phyloP scores from a whole-genome alignment of 192 early-diverging fungal genomes.

The Coemansia sp. region DNA sequence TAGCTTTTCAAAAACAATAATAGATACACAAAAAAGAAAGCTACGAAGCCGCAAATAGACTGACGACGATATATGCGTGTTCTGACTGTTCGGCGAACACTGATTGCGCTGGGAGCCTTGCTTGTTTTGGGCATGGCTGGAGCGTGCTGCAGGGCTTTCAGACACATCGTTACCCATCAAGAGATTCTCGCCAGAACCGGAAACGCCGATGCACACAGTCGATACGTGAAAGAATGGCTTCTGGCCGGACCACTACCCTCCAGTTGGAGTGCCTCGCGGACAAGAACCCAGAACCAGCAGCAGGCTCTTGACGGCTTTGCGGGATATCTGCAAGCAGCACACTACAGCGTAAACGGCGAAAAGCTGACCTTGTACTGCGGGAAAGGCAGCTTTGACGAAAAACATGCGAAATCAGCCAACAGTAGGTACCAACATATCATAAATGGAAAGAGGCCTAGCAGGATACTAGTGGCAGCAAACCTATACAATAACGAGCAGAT shows the following conservation, averaged over 20 bases:
- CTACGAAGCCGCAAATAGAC: no score
- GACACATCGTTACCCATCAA: neutral
- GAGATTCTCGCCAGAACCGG: neutral
- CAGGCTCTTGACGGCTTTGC: slow-evolving; percentile 11
- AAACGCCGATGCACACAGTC: neutral
- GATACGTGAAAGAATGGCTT: neutral
- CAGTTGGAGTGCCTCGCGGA: neutral
- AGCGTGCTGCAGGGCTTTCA: neutral
- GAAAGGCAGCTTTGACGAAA: slow-evolving; percentile 17
- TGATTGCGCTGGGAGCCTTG: neutral
- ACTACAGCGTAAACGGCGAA: slow-evolving; percentile 25
- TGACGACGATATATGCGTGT: neutral
- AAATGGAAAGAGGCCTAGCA: neutral
- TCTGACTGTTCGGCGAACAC: neutral
- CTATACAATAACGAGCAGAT: slow-evolving; percentile 47
- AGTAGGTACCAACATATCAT: slow-evolving; percentile 20
- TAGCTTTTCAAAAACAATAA: no score
- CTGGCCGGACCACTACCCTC: neutral
- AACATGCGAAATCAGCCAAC: slow-evolving; percentile 15
- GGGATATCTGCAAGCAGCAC: slow-evolving; percentile 18
- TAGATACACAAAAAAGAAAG: neutral
- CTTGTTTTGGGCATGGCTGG: neutral
- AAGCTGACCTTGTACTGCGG: slow-evolving; percentile 28
- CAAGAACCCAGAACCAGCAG: neutral
- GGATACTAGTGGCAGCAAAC: slow-evolving; percentile 39